Base-by-base conservation (phyloP, 768 basidiomycete genomes). In the Macrolepiota dolichaula region DNA sequence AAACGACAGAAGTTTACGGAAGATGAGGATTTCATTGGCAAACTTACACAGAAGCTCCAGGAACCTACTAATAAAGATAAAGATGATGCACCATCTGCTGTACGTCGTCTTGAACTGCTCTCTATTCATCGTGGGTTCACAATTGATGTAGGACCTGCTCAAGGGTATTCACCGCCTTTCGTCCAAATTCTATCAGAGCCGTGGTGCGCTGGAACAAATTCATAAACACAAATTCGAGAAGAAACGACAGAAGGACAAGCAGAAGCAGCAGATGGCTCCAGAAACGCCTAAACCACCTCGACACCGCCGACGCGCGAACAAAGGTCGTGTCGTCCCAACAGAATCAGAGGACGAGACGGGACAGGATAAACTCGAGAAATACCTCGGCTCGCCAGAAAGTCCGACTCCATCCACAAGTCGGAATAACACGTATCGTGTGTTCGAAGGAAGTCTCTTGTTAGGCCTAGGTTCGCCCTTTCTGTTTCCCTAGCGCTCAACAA, bases 371-470 rank as follows among this genome's bases (percentile, higher is more conserved):
- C 42, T 44, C 4, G 19, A 22, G 42, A 44, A 44, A 44, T 44
- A 44, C 17, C 42, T 44, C 19, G n/a, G 19, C 42, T 44, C n/a
- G 15, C 42, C 42, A 7, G 42, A 44, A 19, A 44, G 42, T 44
- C 42, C 42, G 19, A 44, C 42, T 44, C 42, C 42, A 1, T 44
- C 42, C 29, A 32, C 29, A 12, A 44, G 7, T 44, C 42, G 42
- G 40, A 55, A 42, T 15, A 46, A 55, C n/a, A 42, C 42, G 38
- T 55, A 55, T 17, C 38, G 55, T 25, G 55, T 27, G 12, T 46
- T 55, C 29, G 55, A 55, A 9, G 55, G 55, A 11, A 55, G 55
- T n/a, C 38, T 55, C 10, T 27, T 55, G 27, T 32, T 55, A 19
- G 55, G 42, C 11, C 10, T 55, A 10, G 55, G 55, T 55, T 11